Base-by-base conservation (phyloP, 176 grass and related monocot species). In the Canna indica region DNA sequence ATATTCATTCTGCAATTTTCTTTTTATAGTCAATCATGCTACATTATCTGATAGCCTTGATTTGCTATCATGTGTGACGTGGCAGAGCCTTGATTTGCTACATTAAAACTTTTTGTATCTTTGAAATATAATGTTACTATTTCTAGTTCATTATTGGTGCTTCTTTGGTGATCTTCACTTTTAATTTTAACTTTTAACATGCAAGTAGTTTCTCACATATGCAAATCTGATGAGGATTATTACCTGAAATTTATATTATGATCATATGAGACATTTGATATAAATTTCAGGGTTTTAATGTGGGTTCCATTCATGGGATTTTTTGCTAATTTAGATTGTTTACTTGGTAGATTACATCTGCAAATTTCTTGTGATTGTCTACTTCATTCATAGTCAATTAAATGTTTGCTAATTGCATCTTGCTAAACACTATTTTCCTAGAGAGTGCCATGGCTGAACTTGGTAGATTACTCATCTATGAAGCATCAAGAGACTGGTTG, bases 401-500 rank as follows among this genome's bases (percentile, higher is more conserved):
- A 66, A 66, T 10, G 24, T 10, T 24, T 20, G 35, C 59, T 63
- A 18, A 72, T 45, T 47, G 3, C 38, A 79, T 75, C 4, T 70
- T 41, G 16, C 2, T 77, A 66, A 66, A 38, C 82, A 20, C 36
- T 52, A 72, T 83, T 85, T 54, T 83, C 38, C 29, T 48, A 99
- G 89, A 79, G 82, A 93, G 84, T 74, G 94, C 86, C 41, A 93
- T 99, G 94, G 84, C 86, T 11, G 94, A 99, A 78, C 89, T 99
- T 75, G 89, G 94, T 22, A 88, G 89, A 68, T 54, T 93, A 75
- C 89, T 99, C 63, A 90, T 93, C 77, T 99, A 99, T 17, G 94
- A 99, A 80, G 94, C 89, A 50, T 90, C 79, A 10, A 93, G 89
- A 80, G 94, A 99, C 68, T 99, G 84, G 94, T 69, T 99, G 94